Evolutionary conservation across 2,329 filamentous ascomycete species (phyloP), one percentile per base, ranked within the genome.

Genomic region (Arthrinium phaeospermum): DNA sequence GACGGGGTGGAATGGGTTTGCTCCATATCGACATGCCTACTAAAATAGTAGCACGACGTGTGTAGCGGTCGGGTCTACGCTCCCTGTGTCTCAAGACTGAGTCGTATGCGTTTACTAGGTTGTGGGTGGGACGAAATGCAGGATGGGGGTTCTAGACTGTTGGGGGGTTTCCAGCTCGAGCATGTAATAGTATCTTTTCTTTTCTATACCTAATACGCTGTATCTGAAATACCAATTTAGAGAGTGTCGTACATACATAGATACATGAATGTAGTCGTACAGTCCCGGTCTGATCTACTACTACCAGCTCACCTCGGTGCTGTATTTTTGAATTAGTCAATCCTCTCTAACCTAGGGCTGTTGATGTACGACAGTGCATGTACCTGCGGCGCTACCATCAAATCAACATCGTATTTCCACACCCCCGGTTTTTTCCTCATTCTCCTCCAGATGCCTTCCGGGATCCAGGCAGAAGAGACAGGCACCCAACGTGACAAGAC

Each of bases 51-150:
- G 53, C 53, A 61, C 53, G 30, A 61, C 53, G 22, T 34, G 30
- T 37, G 8, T 37, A 30, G 53, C 53, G 53, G 53, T 22, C 51
- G 14, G 30, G 57, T 41, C 34, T 64, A 37, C 53, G 34, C 53
- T 61, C 16, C 30, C 53, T 61, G 27, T 37, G 57, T 64, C 57
- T 64, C 57, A 64, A 64, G 57, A 64, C 57, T 64, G 57, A 64
- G 34, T 64, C 57, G 57, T 64, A 22, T 51, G 10, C 19, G 37
- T 64, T 22, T 16, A 3, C 10, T 34, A 61, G 27, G 27, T 61
- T 5, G 6, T 30, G n/a, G n/a, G 57, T 41, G 34, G 30, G 41
- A 64, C 30, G 34, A 34, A 64, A 22, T 22, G n/a, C 57, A 41
- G 34, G 57, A 64, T n/a, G 34, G 30, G 10, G 7, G 57, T 37